phyloP scores from a whole-genome alignment of 495 filamentous ascomycete species.

The Penicillium argentinense region DNA sequence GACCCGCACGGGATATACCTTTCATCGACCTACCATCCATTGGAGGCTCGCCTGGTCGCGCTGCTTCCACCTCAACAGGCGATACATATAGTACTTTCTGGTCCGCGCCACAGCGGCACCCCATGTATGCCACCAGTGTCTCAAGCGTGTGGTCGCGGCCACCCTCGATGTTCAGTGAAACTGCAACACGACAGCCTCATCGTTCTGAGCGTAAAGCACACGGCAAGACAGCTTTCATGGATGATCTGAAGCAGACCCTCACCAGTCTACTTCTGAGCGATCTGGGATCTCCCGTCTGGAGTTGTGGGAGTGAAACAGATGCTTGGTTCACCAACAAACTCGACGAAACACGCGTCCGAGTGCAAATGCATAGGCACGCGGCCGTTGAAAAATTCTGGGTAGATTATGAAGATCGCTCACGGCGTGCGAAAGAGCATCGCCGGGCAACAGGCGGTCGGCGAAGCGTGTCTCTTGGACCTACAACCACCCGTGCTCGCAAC shows the following conservation, averaged over 20 bases:
- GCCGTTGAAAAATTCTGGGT: slow-evolving; percentile 50
- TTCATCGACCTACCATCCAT: slow-evolving; percentile 53
- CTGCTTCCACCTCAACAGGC: slow-evolving; percentile 60
- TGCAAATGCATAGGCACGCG: slow-evolving; percentile 63
- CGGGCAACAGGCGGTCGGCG: slow-evolving; percentile 24
- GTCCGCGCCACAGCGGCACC: slow-evolving; percentile 71
- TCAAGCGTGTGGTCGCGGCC: slow-evolving; percentile 52
- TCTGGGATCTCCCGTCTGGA: slow-evolving; percentile 80
- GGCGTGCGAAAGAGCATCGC: slow-evolving; percentile 23
- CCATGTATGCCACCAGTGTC: slow-evolving; percentile 59
- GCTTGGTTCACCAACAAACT: slow-evolving; percentile 78
- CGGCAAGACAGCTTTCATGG: slow-evolving; percentile 66
- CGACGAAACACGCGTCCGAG: slow-evolving; percentile 74
- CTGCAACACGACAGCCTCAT: slow-evolving; percentile 30
- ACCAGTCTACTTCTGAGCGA: slow-evolving; percentile 88
- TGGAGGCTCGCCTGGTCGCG: slow-evolving; percentile 56
- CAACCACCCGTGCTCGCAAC: not conserved
- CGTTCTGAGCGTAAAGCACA: slow-evolving; percentile 40
- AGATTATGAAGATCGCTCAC: slow-evolving; percentile 38
- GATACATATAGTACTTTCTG: slow-evolving; percentile 84
- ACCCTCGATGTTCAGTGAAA: slow-evolving; percentile 47
- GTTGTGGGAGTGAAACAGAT: slow-evolving; percentile 86
- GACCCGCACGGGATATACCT: slow-evolving; percentile 44
- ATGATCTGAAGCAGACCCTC: slow-evolving; percentile 73
- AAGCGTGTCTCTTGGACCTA: slow-evolving; percentile 35